Conservation (phyloP, 768 basidiomycete genomes). For the Daedalea quercina region DNA sequence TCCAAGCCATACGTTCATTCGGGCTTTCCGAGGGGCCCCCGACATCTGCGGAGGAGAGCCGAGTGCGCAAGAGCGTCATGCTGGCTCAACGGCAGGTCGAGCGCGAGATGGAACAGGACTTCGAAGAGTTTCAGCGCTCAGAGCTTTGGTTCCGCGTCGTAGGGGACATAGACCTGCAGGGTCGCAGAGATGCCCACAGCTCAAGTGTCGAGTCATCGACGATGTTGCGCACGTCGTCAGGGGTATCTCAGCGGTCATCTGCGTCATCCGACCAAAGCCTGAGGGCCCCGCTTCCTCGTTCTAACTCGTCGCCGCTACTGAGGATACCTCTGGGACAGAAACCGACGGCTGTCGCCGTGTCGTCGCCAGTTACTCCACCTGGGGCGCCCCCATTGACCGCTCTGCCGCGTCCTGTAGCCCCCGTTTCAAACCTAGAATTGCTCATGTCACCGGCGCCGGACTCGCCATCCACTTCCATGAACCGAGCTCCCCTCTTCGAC, state of each 20-base stretch:
- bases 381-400: neutral
- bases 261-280: neutral
- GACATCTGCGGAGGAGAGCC: conserved; percentile 37
- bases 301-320: conserved; percentile 15
- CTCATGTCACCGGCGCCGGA: conserved; percentile 70
- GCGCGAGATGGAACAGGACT: conserved; percentile 83
- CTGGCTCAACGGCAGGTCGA: conserved; percentile 82
- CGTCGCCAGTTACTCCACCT: conserved; percentile 3
- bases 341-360: neutral
- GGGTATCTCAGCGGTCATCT: neutral
- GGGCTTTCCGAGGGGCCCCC: conserved; percentile 42
- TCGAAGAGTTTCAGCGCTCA: conserved; percentile 80
- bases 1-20: conserved; percentile 64
- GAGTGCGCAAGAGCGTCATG: conserved; percentile 74
- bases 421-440: conserved; percentile 64
- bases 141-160: conserved; percentile 92
- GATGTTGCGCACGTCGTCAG: neutral
- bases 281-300: conserved; percentile 5
- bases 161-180: conserved; percentile 48
- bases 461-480: conserved; percentile 36
- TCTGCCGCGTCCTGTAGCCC: conserved; percentile 17
- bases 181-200: conserved; percentile 4
- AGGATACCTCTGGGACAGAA: conserved; percentile 1
- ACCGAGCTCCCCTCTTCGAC: conserved; percentile 73
- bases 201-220: neutral